Evolutionary conservation across 2,329 filamentous ascomycete genomes (phyloP).

Genomic region (Emergomyces orientalis): DNA sequence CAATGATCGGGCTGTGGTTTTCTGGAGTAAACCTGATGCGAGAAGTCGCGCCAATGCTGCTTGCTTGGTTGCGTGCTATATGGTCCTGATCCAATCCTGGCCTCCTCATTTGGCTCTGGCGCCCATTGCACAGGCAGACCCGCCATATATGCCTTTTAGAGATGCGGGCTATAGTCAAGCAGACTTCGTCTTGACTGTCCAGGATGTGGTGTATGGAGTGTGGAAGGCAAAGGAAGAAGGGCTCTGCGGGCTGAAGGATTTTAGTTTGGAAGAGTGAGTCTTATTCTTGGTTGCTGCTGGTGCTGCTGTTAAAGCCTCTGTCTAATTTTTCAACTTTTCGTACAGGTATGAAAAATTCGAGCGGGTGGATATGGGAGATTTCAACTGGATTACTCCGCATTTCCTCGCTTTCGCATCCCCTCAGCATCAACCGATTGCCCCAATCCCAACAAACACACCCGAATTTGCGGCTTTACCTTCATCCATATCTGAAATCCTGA

Average conservation of each 20-base stretch:
- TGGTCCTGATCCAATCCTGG: slow-evolving; percentile 98
- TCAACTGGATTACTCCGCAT: slow-evolving; percentile 96
- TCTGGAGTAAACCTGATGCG: slow-evolving; percentile 89
- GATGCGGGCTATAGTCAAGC: slow-evolving; percentile 98
- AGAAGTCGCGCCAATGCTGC: slow-evolving; percentile 85
- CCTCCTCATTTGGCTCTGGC: slow-evolving; percentile 90
- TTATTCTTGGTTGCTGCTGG: background rate
- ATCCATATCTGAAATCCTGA: slow-evolving; percentile 62
- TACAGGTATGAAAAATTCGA: slow-evolving; percentile 79
- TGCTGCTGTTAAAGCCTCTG: background rate
- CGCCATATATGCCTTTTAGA: slow-evolving; percentile 95
- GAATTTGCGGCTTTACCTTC: slow-evolving; percentile 66
- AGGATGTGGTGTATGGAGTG: slow-evolving; percentile 95
- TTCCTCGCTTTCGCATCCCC: slow-evolving; percentile 97
- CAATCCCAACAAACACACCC: slow-evolving; percentile 63
- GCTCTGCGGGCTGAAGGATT: slow-evolving; percentile 83
- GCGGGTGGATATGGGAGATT: slow-evolving; percentile 94
- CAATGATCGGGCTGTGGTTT: slow-evolving; percentile 81
- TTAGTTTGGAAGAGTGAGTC: slow-evolving; percentile 77
- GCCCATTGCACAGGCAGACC: slow-evolving; percentile 92
- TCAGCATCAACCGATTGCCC: slow-evolving; percentile 66
- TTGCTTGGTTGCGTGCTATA: slow-evolving; percentile 92
- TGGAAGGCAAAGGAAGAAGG: slow-evolving; percentile 98
- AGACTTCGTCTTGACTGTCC: slow-evolving; percentile 89
- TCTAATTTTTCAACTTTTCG: slow-evolving; percentile 8